These are phyloP conservation scores for Lodderomyces metapsilosis DNA, from an alignment of 1,139 yeast species.

Conservation along the genomic window DNA sequence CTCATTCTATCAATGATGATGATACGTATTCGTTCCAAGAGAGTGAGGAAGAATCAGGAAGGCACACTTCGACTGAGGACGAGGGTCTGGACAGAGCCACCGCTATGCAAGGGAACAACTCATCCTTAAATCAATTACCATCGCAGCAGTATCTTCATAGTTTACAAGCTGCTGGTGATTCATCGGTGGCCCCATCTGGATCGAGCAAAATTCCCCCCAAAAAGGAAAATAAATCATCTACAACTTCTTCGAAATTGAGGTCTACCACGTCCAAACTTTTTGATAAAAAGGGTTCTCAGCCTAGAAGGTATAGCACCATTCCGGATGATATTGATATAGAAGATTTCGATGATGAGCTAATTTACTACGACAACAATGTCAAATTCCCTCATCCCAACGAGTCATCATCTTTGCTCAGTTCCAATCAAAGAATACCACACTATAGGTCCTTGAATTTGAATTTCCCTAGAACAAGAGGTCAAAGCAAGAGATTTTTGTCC, in stretches of 20 bases:
- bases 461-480: conserved; percentile 26
- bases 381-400: conserved; percentile 24
- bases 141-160: not conserved
- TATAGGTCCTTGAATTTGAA: conserved; percentile 43
- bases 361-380: conserved; percentile 41
- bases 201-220: conserved; percentile 26
- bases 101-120: not conserved
- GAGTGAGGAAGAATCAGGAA: conserved; percentile 27
- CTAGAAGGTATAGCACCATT: conserved; percentile 69
- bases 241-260: conserved; percentile 43
- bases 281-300: conserved; percentile 69
- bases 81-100: conserved; percentile 18
- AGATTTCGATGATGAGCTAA: conserved; percentile 59
- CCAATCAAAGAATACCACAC: conserved; percentile 39
- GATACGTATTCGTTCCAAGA: conserved; percentile 32
- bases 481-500: conserved; percentile 38
- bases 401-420: conserved; percentile 31
- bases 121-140: not conserved
- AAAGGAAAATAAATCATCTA: conserved; percentile 29
- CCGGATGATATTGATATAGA: conserved; percentile 69
- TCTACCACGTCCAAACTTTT: conserved; percentile 72
- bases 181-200: conserved; percentile 17
- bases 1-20: conserved; percentile 14
- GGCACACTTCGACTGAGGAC: conserved; percentile 34
- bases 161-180: conserved; percentile 6